Conservation (phyloP, 371 early-diverging fungal species). For the Mucor irregularis region DNA sequence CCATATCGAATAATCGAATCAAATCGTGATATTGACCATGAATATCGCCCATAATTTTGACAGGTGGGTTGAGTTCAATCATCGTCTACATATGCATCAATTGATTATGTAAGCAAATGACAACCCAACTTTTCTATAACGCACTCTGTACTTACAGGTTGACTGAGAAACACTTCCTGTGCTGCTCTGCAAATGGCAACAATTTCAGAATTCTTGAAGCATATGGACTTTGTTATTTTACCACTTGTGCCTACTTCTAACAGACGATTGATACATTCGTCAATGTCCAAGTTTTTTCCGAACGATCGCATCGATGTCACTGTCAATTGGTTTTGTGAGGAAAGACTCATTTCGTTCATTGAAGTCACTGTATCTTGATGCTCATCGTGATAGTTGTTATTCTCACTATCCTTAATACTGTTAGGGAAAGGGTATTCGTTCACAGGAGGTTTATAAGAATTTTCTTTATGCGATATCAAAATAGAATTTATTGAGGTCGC, state of each 20-base stretch:
- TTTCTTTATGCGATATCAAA: slow-evolving; percentile 2
- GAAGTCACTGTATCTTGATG: slow-evolving; percentile 1
- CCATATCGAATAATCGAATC: slow-evolving; percentile 81
- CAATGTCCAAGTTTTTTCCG: slow-evolving; percentile 56
- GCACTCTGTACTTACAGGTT: slow-evolving; percentile 64
- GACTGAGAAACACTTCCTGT: slow-evolving; percentile 88
- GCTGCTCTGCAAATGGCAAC: slow-evolving; percentile 80
- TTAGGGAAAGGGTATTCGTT: slow-evolving; percentile 4
- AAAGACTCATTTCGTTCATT: background rate
- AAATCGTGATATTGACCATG: slow-evolving; percentile 95
- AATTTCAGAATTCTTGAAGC: slow-evolving; percentile 83
- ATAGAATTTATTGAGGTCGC: slow-evolving; percentile 43
- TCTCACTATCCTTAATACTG: background rate
- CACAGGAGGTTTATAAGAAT: background rate
- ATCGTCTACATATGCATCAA: slow-evolving; percentile 56
- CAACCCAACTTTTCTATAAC: slow-evolving; percentile 67
- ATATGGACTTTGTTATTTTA: slow-evolving; percentile 67
- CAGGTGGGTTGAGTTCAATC: slow-evolving; percentile 91
- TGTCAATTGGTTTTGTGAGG: slow-evolving; percentile 12
- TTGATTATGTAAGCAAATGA: background rate
- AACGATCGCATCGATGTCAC: slow-evolving; percentile 33
- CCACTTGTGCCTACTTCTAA: slow-evolving; percentile 63
- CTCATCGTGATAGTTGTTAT: background rate
- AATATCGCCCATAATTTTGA: slow-evolving; percentile 93
- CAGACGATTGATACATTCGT: slow-evolving; percentile 84